These are phyloP conservation scores for Claviceps purpurea DNA, from an alignment of 2,329 filamentous ascomycete species.

Conservation along the genomic window DNA sequence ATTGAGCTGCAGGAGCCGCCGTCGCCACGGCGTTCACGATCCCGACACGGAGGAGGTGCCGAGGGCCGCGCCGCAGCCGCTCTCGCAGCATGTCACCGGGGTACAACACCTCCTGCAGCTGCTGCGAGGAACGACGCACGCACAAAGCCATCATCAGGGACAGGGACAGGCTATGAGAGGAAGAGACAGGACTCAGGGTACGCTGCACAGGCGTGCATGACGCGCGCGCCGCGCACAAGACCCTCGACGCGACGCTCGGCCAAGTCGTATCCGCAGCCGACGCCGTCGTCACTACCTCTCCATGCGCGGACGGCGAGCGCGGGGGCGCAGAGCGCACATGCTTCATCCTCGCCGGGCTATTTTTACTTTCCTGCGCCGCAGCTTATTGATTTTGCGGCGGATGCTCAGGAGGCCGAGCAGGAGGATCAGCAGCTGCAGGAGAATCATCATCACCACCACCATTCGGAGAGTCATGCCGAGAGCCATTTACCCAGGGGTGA, in stretches of 20 bases:
- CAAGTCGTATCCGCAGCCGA: conserved; percentile 20
- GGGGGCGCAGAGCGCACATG: conserved; percentile 13
- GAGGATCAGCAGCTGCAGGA: no score
- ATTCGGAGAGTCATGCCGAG: no score
- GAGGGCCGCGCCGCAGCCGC: not conserved
- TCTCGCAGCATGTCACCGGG: not conserved
- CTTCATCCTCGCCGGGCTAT: conserved; percentile 23
- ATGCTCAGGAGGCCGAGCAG: no score
- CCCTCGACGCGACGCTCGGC: conserved; percentile 28
- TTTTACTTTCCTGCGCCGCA: conserved; percentile 38
- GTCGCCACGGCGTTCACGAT: not conserved
- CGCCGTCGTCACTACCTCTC: conserved; percentile 17
- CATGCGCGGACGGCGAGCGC: conserved; percentile 17
- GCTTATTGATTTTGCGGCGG: conserved; percentile 14
- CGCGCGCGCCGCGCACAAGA: conserved; percentile 18
- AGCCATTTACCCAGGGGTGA: no score
- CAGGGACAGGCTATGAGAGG: not conserved
- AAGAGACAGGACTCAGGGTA: conserved; percentile 43
- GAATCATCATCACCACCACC: not conserved
- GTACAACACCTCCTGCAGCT: no score
- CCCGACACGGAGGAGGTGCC: no score
- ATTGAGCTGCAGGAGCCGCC: conserved; percentile 32
- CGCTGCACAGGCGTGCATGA: conserved; percentile 24
- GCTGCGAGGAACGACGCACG: no score
- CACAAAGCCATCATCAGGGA: no score